These are phyloP conservation scores for Mucor mucedo DNA, from an alignment of 371 early-diverging fungal species.

Conservation along the genomic window DNA sequence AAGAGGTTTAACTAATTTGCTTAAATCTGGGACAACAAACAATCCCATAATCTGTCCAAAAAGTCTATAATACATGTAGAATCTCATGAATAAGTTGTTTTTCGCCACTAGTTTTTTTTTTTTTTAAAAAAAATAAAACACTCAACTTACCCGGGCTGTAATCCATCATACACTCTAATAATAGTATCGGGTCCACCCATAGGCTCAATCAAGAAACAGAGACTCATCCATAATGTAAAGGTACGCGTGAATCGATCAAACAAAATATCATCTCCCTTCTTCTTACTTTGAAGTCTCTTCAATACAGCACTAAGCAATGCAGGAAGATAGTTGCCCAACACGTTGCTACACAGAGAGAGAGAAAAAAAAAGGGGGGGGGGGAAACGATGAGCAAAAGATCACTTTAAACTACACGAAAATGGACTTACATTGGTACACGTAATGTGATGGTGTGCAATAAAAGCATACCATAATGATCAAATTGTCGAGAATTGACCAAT, in stretches of 20 bases:
- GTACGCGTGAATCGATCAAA: conserved; percentile 70
- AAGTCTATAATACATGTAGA: conserved; percentile 45
- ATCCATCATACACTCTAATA: conserved; percentile 73
- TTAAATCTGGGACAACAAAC: conserved; percentile 75
- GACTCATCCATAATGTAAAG: conserved; percentile 80
- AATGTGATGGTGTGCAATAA: conserved; percentile 76
- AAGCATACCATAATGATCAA: conserved; percentile 87
- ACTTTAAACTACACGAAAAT: background rate
- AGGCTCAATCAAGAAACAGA: conserved; percentile 69
- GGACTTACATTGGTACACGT: conserved; percentile 71
- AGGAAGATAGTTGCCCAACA: conserved; percentile 72
- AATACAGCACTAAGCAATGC: conserved; percentile 79
- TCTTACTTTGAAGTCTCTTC: conserved; percentile 80
- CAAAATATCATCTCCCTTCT: conserved; percentile 39
- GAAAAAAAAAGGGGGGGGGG: no score
- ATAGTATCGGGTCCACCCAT: conserved; percentile 68
- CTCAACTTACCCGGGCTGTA: conserved; percentile 72
- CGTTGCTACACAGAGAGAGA: conserved; percentile 37
- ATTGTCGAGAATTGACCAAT: conserved; percentile 81
- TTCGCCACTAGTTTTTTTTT: background rate
- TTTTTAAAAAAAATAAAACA: background rate
- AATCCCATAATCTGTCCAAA: conserved; percentile 74
- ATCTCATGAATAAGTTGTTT: no score
- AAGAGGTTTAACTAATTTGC: conserved; percentile 61
- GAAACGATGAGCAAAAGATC: background rate